A percentile compares a stretch with the other conserved stretches of the same genome.
phyloP scores from a whole-genome alignment of 108 stramenopile genomes.

The Nitzschia putrida region DNA sequence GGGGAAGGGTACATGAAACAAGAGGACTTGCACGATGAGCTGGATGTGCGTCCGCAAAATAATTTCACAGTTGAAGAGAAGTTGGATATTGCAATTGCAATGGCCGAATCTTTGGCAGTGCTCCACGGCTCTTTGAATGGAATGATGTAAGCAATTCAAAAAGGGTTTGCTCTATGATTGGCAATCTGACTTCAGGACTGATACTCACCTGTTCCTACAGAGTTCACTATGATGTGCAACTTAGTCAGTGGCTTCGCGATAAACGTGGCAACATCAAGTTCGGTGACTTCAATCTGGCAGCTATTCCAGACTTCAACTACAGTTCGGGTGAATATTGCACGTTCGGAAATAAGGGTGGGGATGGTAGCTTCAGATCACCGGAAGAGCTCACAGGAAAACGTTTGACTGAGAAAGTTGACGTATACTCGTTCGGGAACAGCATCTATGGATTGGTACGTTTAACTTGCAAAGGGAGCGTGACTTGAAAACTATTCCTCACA shows the following conservation, averaged over 20 bases:
- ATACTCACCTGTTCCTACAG: no score
- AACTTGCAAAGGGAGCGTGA: background rate
- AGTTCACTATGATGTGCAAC: conserved; percentile 74
- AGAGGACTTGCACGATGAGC: conserved; percentile 46
- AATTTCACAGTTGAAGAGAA: conserved; percentile 60
- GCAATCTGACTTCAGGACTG: no score
- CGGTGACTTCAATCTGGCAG: conserved; percentile 79
- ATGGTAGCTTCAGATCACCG: conserved; percentile 37
- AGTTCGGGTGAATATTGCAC: conserved; percentile 55
- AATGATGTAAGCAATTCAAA: conserved; percentile 28
- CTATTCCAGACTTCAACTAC: conserved; percentile 53
- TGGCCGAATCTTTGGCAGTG: conserved; percentile 70
- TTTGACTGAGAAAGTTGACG: conserved; percentile 53
- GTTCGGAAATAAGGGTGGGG: background rate
- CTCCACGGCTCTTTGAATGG: conserved; percentile 64
- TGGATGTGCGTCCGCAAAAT: conserved; percentile 53
- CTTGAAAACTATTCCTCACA: background rate
- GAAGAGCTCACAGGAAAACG: conserved; percentile 45
- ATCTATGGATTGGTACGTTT: conserved; percentile 51
- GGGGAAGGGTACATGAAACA: conserved; percentile 34
- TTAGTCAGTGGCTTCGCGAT: conserved; percentile 70
- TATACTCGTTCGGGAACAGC: conserved; percentile 58
- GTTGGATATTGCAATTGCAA: conserved; percentile 52
- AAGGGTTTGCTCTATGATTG: no score
- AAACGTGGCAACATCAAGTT: conserved; percentile 53